These are phyloP conservation scores for Acanthamoeba divionensis DNA, from an alignment of 208 protist genomes.

Conservation along the genomic window DNA sequence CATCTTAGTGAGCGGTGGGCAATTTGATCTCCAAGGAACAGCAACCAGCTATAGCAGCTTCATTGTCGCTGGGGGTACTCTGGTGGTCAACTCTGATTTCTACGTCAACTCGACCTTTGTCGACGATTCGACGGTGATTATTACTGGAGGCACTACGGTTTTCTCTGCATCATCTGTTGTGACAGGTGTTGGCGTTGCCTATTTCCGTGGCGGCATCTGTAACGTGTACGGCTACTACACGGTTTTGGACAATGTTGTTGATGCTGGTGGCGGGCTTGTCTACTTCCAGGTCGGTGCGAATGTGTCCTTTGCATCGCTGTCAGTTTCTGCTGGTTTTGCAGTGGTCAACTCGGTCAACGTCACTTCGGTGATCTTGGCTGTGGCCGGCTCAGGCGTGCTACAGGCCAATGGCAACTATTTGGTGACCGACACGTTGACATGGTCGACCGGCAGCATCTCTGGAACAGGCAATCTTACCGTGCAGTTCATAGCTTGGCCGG, in stretches of 20 bases:
- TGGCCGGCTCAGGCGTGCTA: background rate
- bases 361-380: background rate
- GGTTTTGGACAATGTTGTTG: background rate
- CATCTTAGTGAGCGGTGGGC: too few species aligned
- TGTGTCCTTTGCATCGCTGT: background rate
- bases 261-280: background rate
- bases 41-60: too few species aligned
- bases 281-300: constrained; percentile 28
- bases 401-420: background rate
- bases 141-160: too few species aligned
- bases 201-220: background rate
- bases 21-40: too few species aligned
- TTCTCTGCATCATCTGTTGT: too few species aligned
- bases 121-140: too few species aligned
- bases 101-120: too few species aligned
- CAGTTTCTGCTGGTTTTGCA: background rate
- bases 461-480: constrained; percentile 36
- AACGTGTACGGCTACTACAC: constrained; percentile 17
- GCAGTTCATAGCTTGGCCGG: background rate
- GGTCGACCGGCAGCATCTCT: background rate
- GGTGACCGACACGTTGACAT: background rate
- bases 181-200: too few species aligned
- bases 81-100: too few species aligned
- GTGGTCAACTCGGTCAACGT: background rate
- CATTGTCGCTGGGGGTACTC: too few species aligned